Percentiles rank a stretch among this genome's conserved stretches.
Evolutionary conservation across 1,284 basidiomycete genomes (phyloP).

Genomic region (Trichosporon coremiiforme): DNA sequence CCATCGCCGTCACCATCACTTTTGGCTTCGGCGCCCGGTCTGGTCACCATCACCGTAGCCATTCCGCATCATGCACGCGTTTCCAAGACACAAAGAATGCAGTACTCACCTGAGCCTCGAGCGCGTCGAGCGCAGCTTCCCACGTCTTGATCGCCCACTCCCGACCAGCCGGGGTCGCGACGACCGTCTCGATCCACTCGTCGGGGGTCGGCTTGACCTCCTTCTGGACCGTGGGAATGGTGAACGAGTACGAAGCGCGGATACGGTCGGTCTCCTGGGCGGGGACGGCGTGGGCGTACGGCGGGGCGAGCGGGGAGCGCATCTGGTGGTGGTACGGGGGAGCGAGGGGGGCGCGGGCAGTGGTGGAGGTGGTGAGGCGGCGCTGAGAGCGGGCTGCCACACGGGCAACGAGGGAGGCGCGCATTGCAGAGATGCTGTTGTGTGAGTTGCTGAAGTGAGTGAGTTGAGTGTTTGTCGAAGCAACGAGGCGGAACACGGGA

Average conservation of each 20-base stretch:
- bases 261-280: constrained; percentile 23
- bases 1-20: neutral
- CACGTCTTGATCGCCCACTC: constrained; percentile 28
- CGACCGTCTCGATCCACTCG: constrained; percentile 25
- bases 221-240: constrained; percentile 21
- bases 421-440: constrained; percentile 23
- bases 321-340: constrained; percentile 30
- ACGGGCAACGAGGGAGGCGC: constrained; percentile 27
- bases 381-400: constrained; percentile 30
- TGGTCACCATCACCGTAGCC: neutral
- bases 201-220: constrained; percentile 14
- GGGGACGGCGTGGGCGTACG: constrained; percentile 28
- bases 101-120: constrained; percentile 27
- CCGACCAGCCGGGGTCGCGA: constrained; percentile 26
- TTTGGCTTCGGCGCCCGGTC: neutral
- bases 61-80: neutral
- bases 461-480: neutral
- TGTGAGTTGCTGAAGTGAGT: neutral
- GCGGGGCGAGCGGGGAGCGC: constrained; percentile 29
- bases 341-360: constrained; percentile 29
- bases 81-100: constrained; percentile 2
- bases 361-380: constrained; percentile 29
- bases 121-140: constrained; percentile 26
- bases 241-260: constrained; percentile 30
- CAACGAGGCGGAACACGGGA: neutral